Evolutionary conservation across 2,329 filamentous ascomycete genomes (phyloP).

Genomic region (Aspergillus sp.): DNA sequence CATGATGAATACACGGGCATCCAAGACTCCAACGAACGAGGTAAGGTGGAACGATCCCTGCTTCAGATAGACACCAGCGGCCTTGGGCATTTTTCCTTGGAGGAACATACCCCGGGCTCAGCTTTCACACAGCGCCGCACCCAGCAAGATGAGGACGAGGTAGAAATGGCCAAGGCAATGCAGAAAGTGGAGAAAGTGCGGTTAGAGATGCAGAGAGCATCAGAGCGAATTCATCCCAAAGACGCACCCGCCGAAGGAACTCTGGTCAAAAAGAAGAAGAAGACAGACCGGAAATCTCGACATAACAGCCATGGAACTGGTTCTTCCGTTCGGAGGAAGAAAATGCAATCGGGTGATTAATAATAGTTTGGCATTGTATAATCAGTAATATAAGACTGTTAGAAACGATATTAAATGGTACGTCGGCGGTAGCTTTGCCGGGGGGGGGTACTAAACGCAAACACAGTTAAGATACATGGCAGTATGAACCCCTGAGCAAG

Average conservation of each 20-base stretch:
- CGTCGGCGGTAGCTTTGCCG: too few species aligned
- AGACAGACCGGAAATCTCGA: conserved; percentile 18
- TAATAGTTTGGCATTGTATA: conserved; percentile 1
- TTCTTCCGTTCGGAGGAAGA: conserved; percentile 12
- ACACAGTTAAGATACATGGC: too few species aligned
- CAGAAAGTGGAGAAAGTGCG: conserved; percentile 79
- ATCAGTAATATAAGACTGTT: too few species aligned
- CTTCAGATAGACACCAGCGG: conserved; percentile 83
- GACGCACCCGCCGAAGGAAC: conserved; percentile 41
- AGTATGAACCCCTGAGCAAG: too few species aligned
- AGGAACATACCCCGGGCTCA: conserved; percentile 33
- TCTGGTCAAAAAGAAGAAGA: conserved; percentile 54
- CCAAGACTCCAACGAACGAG: conserved; percentile 23
- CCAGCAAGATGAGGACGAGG: conserved; percentile 66
- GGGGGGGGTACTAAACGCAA: too few species aligned
- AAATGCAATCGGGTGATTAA: conserved; percentile 8
- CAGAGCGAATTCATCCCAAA: conserved; percentile 45
- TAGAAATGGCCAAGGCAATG: conserved; percentile 82
- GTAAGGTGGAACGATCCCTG: conserved; percentile 55
- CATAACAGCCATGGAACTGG: not conserved
- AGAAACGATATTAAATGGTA: too few species aligned
- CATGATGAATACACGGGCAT: conserved; percentile 32
- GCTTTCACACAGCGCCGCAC: conserved; percentile 46
- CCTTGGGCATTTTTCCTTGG: conserved; percentile 65
- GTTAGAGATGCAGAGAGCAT: conserved; percentile 65